Evolutionary conservation across 2,329 filamentous ascomycete species (phyloP), one percentile per base, ranked within the genome.

Genomic region (Penicillium sp.): DNA sequence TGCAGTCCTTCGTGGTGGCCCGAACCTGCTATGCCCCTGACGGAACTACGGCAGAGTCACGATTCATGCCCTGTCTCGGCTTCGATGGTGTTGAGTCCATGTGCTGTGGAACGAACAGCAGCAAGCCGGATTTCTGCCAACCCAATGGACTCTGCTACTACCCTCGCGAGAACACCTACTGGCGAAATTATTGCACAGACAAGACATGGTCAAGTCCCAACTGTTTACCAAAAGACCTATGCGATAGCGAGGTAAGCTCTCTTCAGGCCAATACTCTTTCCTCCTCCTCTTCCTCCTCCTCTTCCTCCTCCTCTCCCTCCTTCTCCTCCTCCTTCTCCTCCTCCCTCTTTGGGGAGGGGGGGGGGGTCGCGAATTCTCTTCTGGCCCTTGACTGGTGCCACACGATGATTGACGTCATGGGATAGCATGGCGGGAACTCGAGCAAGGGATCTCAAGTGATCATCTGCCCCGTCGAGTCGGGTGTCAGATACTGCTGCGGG

Each of bases 131-230:
- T 36, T 38, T 24, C 4, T 48, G 46, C 32, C 11, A 28, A 9
- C 3, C 40, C 9, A 48, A 39, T 36, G 46, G 41, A 7, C 27
- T 48, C 4, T 48, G 46, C 9, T 44, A 34, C 28, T 34, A 13
- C 9, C 18, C 41, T 4, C 27, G 34, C 5, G 18, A 26, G 11
- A 25, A 24, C 1, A 9, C 4, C 9, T 44, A 44, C 28, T 48
- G 29, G 25, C 37, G 40, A 12, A 41, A 48, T 6, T 48, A 34
- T 33, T 48, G 46, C 18, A 44, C 46, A 11, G 46, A 48, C 27
- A 11, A 39, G 25, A 48, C 33, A 4, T 48, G 46, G 46, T 28
- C 43, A 18, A 48, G 46, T 40, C 40, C 46, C 4, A 43, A 45
- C 11, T 48, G 46, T 9, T 11, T 48, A 3, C 11, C 26, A 8